Percentiles rank a stretch among this genome's conserved stretches.
Evolutionary conservation across 225 moss, liverwort and hornwort genomes (phyloP).

Genomic region (Thuidium tamariscinum): DNA sequence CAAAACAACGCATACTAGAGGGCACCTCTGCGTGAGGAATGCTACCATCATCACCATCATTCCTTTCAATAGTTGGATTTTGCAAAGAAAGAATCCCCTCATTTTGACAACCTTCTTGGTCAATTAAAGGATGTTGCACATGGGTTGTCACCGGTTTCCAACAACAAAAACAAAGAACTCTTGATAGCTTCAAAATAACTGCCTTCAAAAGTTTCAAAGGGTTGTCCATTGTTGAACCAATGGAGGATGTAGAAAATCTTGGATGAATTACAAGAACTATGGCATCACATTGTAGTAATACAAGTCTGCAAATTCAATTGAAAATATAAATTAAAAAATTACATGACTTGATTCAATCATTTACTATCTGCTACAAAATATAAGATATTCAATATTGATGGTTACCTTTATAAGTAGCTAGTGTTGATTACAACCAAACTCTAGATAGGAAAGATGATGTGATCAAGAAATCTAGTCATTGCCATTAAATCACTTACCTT

Average conservation of each 20-base stretch:
- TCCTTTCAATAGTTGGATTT: background rate
- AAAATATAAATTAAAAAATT: background rate
- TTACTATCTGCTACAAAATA: background rate
- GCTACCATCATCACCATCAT: background rate
- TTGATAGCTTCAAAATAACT: background rate
- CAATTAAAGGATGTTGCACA: background rate
- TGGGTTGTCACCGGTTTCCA: accelerated
- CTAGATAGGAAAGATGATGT: background rate
- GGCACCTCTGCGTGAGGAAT: accelerated
- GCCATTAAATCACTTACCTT: background rate
- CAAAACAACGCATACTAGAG: accelerated
- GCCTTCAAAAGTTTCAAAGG: background rate
- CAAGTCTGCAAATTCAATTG: background rate
- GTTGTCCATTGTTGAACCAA: background rate
- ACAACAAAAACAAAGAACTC: background rate
- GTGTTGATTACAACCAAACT: background rate
- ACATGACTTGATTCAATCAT: accelerated
- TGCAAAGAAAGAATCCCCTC: background rate
- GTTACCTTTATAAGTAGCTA: background rate
- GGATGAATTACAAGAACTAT: background rate
- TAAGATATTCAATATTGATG: background rate
- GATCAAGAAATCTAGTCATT: background rate
- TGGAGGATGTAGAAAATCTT: background rate
- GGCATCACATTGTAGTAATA: too few species aligned
- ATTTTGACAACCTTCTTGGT: too few species aligned